Evolutionary conservation across 495 filamentous ascomycete genomes (phyloP), one percentile per base, ranked within the genome.

Genomic region (Neurospora sublineolata): DNA sequence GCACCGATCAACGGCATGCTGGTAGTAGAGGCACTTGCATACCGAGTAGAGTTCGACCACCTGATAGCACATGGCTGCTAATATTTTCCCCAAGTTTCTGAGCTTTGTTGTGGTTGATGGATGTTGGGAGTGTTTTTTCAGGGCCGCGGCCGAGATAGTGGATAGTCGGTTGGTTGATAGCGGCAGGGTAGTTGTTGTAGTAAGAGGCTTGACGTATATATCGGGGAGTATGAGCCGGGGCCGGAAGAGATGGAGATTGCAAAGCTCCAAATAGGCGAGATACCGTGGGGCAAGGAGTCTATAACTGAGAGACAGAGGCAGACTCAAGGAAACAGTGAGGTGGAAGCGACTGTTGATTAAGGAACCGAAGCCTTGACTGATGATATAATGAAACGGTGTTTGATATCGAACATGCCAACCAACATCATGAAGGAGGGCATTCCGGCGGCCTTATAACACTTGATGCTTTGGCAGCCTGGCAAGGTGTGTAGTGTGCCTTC

Each of bases 11-110:
- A 93, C 84, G 30, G 87, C 86, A 80, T 95, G 93, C 70, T 88
- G 84, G 83, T 92, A 92, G 83, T 95, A 95, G 76, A 93, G 81
- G 79, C 92, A 95, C 71, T 87, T 84, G 86, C 92, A 95, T 71
- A 89, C 92, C 8, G 91, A 86, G 80, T 90, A 95, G 40, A 89
- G 87, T 79, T 94, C 91, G 76, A 92, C 82, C 72, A 93, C 80
- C 79, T 90, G 85, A 78, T 89, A 89, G 77, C 91, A 94, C 91
- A 94, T 93, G 60, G 68, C 23, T 30, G 20, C n/a, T 27, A 69
- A 69, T 46, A 23, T 69, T 69, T 41, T 41, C 38, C 30, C 68
- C 18, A 4, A 36, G n/a, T 37, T 30, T 46, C 10, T 44, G 12
- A 69, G n/a, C 6, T 64, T 30, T 18, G 52, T 64, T 33, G 27